Conservation (phyloP, 192 early-diverging fungal genomes). For the Coemansia sp. region DNA sequence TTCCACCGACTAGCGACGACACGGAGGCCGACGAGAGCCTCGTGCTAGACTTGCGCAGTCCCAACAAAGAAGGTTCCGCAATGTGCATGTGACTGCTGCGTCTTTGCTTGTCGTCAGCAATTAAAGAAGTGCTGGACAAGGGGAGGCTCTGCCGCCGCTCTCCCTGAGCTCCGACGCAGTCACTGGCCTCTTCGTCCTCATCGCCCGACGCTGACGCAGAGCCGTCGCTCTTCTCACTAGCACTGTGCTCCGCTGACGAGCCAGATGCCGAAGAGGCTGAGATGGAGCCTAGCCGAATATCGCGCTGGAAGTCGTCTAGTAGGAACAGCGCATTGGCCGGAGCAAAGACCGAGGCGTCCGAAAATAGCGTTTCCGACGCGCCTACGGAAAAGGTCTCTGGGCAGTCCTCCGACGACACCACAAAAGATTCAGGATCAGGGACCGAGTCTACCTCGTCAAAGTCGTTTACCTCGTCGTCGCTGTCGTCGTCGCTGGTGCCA, state of each 20-base stretch:
- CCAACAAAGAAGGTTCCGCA: neutral
- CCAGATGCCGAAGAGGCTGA: constrained; percentile 5
- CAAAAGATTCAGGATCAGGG: constrained; percentile 53
- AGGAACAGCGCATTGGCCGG: constrained; percentile 40
- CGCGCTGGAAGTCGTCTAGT: constrained; percentile 28
- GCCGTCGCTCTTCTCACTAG: neutral
- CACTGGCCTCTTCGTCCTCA: neutral
- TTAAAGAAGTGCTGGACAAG: neutral
- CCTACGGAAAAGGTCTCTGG: constrained; percentile 48
- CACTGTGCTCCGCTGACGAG: neutral
- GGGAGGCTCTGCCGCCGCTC: neutral
- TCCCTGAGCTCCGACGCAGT: constrained; percentile 2
- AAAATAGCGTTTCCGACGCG: constrained; percentile 37
- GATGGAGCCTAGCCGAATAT: constrained; percentile 1
- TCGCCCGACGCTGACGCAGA: neutral
- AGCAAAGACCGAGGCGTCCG: constrained; percentile 49
- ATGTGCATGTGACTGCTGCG: neutral
- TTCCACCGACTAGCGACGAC: neutral
- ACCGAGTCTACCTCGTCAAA: constrained; percentile 48
- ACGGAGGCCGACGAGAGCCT: neutral
- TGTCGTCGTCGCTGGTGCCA: constrained; percentile 13
- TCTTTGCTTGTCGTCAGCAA: constrained; percentile 1
- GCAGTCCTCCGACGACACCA: constrained; percentile 40
- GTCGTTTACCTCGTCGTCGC: constrained; percentile 14
- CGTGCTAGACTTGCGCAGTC: constrained; percentile 3